These are phyloP conservation scores for Scortechinia acanthostroma DNA, from an alignment of 2,329 filamentous ascomycete species.

Conservation along the genomic window DNA sequence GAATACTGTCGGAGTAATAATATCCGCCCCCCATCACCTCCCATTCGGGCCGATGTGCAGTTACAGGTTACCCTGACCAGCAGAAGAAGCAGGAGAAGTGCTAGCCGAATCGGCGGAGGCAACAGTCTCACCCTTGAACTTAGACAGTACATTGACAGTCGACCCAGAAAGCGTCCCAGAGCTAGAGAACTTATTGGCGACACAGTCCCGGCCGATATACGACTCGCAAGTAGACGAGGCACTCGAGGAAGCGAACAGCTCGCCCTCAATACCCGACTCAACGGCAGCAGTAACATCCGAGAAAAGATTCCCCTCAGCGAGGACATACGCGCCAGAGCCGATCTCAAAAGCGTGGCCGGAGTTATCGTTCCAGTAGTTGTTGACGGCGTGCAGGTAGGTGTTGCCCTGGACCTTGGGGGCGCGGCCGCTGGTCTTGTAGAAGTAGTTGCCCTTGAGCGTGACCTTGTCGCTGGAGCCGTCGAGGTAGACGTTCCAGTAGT, in stretches of 20 bases:
- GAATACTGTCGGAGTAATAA: too few relatives aligned
- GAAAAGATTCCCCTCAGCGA: slow-evolving; percentile 36
- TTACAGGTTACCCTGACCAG: too few relatives aligned
- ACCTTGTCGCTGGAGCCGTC: slow-evolving; percentile 45
- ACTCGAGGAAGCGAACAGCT: slow-evolving; percentile 23
- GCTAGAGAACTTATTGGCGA: slow-evolving; percentile 14
- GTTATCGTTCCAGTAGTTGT: slow-evolving; percentile 31
- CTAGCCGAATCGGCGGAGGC: too few relatives aligned
- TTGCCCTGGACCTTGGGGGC: slow-evolving; percentile 25
- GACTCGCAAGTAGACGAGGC: slow-evolving; percentile 9
- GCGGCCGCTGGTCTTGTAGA: slow-evolving; percentile 33
- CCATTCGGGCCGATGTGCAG: too few relatives aligned
- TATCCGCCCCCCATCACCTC: too few relatives aligned
- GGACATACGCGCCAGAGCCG: slow-evolving; percentile 14
- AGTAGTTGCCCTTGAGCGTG: slow-evolving; percentile 33
- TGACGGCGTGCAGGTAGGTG: slow-evolving; percentile 35
- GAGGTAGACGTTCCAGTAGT: slow-evolving; percentile 54
- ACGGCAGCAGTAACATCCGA: slow-evolving; percentile 29
- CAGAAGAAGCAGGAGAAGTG: too few relatives aligned
- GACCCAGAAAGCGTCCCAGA: too few relatives aligned
- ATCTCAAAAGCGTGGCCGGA: slow-evolving; percentile 35
- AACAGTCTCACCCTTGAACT: too few relatives aligned
- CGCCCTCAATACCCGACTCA: slow-evolving; percentile 18
- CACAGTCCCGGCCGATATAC: slow-evolving; percentile 15
- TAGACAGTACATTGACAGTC: too few relatives aligned